phyloP scores from a whole-genome alignment of 2,329 filamentous ascomycete species.

The Aspergillus hiratsukae region DNA sequence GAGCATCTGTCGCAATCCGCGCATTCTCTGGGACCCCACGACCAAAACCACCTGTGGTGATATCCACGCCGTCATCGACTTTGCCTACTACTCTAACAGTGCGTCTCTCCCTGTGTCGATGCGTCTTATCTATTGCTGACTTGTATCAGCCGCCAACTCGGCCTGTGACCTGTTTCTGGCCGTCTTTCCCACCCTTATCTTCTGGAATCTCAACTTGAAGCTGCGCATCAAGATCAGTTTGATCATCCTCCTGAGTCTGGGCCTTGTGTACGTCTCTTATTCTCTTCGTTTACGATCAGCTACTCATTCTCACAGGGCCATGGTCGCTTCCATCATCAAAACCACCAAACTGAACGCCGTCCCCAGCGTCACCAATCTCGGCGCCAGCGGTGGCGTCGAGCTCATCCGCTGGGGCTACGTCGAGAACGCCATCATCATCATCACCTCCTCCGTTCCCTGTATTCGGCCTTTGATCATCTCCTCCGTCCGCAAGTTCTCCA shows the following conservation, averaged over 20 bases:
- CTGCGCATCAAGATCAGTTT: slow-evolving; percentile 25
- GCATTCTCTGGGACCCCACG: slow-evolving; percentile 20
- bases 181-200: slow-evolving; percentile 25
- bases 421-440: slow-evolving; percentile 27
- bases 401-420: slow-evolving; percentile 28
- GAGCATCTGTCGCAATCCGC: slow-evolving; percentile 23
- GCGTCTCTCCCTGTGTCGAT: not conserved
- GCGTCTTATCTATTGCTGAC: not conserved
- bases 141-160: slow-evolving; percentile 21
- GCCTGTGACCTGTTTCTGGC: slow-evolving; percentile 27
- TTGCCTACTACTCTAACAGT: slow-evolving; percentile 29
- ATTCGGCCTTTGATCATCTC: slow-evolving; percentile 28
- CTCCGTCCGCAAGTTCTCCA: slow-evolving; percentile 28
- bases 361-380: slow-evolving; percentile 25
- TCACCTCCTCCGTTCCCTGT: slow-evolving; percentile 28
- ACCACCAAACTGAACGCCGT: slow-evolving; percentile 23
- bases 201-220: slow-evolving; percentile 29
- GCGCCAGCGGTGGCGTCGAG: slow-evolving; percentile 19
- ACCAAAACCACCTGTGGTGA: slow-evolving; percentile 23
- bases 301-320: slow-evolving; percentile 17
- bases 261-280: slow-evolving; percentile 21
- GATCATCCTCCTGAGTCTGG: slow-evolving; percentile 24
- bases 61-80: slow-evolving; percentile 17
- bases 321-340: slow-evolving; percentile 30
- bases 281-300: not conserved